Conservation (phyloP, 805 yeast species). For the Maudiozyma turicensis region DNA sequence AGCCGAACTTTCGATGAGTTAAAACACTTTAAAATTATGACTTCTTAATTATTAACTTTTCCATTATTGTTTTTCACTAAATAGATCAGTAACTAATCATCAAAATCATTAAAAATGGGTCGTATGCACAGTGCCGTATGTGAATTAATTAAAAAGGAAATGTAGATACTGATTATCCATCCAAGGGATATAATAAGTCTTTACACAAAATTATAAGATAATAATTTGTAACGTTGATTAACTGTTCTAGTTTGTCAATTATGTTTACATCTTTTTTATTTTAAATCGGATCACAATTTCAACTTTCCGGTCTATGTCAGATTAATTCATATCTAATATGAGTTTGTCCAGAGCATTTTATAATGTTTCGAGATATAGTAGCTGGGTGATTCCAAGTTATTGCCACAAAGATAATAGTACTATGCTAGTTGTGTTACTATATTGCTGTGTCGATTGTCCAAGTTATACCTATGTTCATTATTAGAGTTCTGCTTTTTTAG, state of each 20-base stretch:
- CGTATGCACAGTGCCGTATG: constrained; percentile 98
- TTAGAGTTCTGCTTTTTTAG: too few relatives aligned
- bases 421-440: not conserved
- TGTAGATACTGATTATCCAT: not conserved
- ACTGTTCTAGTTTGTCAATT: not conserved
- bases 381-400: constrained; percentile 31
- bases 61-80: constrained; percentile 1
- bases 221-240: not conserved
- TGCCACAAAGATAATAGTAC: not conserved
- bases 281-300: constrained; percentile 9
- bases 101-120: constrained; percentile 78
- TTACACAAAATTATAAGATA: not conserved
- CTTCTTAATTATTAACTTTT: not conserved
- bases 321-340: not conserved
- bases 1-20: too few relatives aligned
- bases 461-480: too few relatives aligned
- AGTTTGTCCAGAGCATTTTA: not conserved
- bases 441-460: too few relatives aligned
- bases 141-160: constrained; percentile 20
- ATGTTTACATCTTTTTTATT: constrained; percentile 1
- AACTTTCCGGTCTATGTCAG: constrained; percentile 23
- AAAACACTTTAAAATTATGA: too few relatives aligned
- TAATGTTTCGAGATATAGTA: constrained; percentile 17
- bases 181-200: too few relatives aligned
- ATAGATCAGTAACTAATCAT: constrained; percentile 11